These are phyloP conservation scores for Thalassiosira sp. DNA, from an alignment of 352 stramenopile genomes.

Conservation along the genomic window DNA sequence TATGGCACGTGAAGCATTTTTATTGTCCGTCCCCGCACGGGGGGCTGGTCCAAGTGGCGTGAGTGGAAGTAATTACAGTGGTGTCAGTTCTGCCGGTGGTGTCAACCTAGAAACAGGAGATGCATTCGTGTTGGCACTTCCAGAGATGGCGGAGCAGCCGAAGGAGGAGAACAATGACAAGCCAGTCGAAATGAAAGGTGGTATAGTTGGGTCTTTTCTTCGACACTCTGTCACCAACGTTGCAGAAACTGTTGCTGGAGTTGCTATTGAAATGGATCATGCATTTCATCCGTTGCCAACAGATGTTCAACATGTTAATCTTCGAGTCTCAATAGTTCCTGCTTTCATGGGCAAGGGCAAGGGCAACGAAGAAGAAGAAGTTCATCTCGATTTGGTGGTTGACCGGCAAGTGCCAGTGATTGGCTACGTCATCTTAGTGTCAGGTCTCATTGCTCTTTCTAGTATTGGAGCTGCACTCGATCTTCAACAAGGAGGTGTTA, in stretches of 20 bases:
- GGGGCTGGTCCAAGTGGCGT: not conserved
- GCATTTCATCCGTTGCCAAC: conserved; percentile 36
- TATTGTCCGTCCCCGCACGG: conserved; percentile 27
- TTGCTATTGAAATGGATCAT: conserved; percentile 15
- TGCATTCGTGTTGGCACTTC: conserved; percentile 36
- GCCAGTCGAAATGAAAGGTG: not conserved
- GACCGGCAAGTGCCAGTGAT: conserved; percentile 51
- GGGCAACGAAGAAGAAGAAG: conserved; percentile 9
- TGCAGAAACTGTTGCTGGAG: not conserved
- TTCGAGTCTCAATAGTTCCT: conserved; percentile 25
- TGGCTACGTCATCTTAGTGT: conserved; percentile 53
- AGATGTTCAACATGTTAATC: conserved; percentile 40
- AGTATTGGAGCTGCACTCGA: conserved; percentile 43
- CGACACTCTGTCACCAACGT: not conserved
- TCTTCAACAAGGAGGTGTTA: conserved; percentile 51
- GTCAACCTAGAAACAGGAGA: not conserved
- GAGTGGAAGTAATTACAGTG: conserved; percentile 6
- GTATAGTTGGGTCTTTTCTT: conserved; percentile 5
- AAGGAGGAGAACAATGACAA: not conserved
- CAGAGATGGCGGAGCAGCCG: conserved; percentile 6
- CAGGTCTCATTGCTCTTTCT: conserved; percentile 42
- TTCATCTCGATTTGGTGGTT: conserved; percentile 56
- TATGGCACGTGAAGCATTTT: conserved; percentile 35
- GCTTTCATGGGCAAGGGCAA: not conserved
- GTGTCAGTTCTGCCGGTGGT: not conserved